phyloP scores from a whole-genome alignment of 176 grass and related monocot species.

The Phragmites australis region DNA sequence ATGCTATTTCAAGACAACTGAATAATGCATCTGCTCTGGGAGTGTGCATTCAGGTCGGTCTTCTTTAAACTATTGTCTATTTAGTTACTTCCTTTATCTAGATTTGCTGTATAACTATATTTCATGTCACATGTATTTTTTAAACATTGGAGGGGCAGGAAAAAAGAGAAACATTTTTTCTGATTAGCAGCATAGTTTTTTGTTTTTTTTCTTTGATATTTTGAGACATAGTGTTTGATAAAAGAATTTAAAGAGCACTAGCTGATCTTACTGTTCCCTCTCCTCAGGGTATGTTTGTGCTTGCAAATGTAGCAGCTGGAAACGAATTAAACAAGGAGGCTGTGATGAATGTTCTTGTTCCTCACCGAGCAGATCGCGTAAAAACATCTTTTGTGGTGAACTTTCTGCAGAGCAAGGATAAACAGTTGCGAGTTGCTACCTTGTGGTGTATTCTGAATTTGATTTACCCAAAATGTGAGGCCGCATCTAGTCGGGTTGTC shows the following conservation, averaged over 20 bases:
- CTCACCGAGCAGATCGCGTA: conserved; percentile 22
- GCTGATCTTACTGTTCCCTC: conserved; percentile 31
- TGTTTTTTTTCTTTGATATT: conserved; percentile 3
- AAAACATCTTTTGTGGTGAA: conserved; percentile 52
- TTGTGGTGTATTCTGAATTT: conserved; percentile 92
- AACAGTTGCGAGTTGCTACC: conserved; percentile 63
- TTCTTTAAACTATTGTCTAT: conserved; percentile 24
- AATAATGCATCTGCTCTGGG: conserved; percentile 47
- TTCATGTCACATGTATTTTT: conserved; percentile 8
- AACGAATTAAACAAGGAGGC: conserved; percentile 58
- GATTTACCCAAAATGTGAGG: conserved; percentile 53
- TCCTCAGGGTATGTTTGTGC: conserved; percentile 84
- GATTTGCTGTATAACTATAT: conserved; percentile 19
- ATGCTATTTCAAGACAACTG: conserved; percentile 82
- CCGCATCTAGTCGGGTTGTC: conserved; percentile 53
- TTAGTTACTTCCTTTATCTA: conserved; percentile 14
- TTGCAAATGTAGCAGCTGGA: conserved; percentile 82
- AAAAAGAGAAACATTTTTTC: conserved; percentile 3
- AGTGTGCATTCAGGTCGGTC: conserved; percentile 83
- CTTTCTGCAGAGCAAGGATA: conserved; percentile 89
- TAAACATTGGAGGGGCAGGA: neutral
- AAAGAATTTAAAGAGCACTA: neutral
- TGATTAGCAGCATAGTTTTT: conserved; percentile 5
- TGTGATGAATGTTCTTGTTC: conserved; percentile 70
- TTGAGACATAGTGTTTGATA: conserved; percentile 1